phyloP scores from a whole-genome alignment of 2,329 filamentous ascomycete species.

The Triangularia setosa region DNA sequence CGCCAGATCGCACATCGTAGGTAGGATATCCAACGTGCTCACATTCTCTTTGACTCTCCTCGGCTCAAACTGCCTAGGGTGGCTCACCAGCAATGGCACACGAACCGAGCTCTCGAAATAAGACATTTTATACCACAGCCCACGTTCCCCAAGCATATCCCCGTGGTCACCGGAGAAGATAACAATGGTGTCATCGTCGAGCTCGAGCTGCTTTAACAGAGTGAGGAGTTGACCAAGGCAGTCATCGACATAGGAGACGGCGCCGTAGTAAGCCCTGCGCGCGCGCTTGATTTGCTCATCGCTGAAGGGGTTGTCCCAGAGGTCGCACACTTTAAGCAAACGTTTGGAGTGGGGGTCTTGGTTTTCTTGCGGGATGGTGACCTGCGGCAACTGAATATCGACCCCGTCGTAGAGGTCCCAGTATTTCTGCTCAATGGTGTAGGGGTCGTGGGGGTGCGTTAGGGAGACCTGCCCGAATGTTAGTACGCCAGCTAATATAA shows the following conservation, averaged over 20 bases:
- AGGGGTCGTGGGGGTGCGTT: constrained; percentile 92
- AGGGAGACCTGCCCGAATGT: constrained; percentile 51
- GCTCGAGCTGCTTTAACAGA: constrained; percentile 71
- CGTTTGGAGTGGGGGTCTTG: constrained; percentile 86
- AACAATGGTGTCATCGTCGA: constrained; percentile 83
- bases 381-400: constrained; percentile 78
- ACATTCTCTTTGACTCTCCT: constrained; percentile 79
- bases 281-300: constrained; percentile 84
- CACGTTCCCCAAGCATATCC: constrained; percentile 91
- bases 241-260: constrained; percentile 90
- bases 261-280: constrained; percentile 84
- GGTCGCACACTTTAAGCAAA: constrained; percentile 78
- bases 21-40: constrained; percentile 84
- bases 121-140: constrained; percentile 96
- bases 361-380: constrained; percentile 73
- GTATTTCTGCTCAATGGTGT: constrained; percentile 89
- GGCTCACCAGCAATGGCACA: constrained; percentile 80
- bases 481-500: background rate
- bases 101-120: constrained; percentile 91
- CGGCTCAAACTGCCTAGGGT: constrained; percentile 70
- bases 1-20: constrained; percentile 80
- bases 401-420: constrained; percentile 90
- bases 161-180: constrained; percentile 93
- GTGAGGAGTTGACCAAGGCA: constrained; percentile 80
- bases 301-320: constrained; percentile 78